A percentile compares a stretch with the other conserved stretches of the same genome.
These are phyloP conservation scores for Friedmanniomyces endolithicus DNA, from an alignment of 495 filamentous ascomycete genomes.

Conservation along the genomic window DNA sequence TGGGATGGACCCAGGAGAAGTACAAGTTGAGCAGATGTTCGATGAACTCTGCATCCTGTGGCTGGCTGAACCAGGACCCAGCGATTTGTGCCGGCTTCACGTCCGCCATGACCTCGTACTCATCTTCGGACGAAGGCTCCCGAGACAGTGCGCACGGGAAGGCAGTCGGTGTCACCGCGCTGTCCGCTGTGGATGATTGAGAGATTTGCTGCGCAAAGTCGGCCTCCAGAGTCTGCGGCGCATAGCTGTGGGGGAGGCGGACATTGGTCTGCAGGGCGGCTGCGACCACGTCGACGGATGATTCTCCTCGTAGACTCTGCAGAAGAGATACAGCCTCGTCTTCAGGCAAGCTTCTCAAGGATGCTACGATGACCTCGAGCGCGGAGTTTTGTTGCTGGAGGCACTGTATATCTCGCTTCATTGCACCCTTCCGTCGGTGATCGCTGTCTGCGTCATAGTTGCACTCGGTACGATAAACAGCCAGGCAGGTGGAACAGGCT, in stretches of 20 bases:
- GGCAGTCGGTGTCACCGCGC: background rate
- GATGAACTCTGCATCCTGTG: conserved; percentile 44
- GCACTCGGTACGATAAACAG: conserved; percentile 39
- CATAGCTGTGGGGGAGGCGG: conserved; percentile 17
- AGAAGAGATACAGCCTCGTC: conserved; percentile 34
- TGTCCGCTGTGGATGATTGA: background rate
- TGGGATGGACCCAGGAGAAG: conserved; percentile 74
- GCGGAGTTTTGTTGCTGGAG: conserved; percentile 29
- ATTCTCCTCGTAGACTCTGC: conserved; percentile 31
- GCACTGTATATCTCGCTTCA: conserved; percentile 30
- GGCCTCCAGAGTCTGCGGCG: conserved; percentile 17
- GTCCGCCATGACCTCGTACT: background rate
- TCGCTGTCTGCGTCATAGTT: conserved; percentile 38
- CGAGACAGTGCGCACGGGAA: background rate
- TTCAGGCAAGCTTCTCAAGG: conserved; percentile 35
- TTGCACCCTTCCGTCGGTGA: conserved; percentile 33
- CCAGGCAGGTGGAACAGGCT: conserved; percentile 38
- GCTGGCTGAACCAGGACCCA: conserved; percentile 47
- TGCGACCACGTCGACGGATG: conserved; percentile 30
- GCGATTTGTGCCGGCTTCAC: background rate
- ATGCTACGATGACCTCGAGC: conserved; percentile 32
- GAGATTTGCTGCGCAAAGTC: conserved; percentile 16
- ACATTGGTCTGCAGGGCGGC: conserved; percentile 28
- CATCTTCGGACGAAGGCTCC: conserved; percentile 7
- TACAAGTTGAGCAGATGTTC: conserved; percentile 56